phyloP scores from a whole-genome alignment of 139 green algal species.

The Ostreobium quekettii region DNA sequence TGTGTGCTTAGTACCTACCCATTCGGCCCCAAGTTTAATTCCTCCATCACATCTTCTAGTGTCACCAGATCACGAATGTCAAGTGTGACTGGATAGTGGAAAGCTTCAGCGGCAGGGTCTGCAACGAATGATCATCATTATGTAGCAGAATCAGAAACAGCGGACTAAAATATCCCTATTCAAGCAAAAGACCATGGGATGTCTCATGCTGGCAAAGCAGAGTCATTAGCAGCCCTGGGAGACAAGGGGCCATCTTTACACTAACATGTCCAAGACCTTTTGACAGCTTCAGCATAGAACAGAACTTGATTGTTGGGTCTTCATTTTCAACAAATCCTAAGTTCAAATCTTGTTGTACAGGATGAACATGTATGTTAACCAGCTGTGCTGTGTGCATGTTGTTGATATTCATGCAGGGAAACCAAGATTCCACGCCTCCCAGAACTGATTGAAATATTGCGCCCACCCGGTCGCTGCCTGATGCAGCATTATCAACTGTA shows the following conservation, averaged over 20 bases:
- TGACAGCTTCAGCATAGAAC: background rate
- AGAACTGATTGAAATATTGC: too few relatives aligned
- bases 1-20: constrained; percentile 41
- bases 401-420: too few relatives aligned
- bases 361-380: too few relatives aligned
- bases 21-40: constrained; percentile 92
- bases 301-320: too few relatives aligned
- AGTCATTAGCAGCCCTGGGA: background rate
- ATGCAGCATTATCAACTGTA: too few relatives aligned
- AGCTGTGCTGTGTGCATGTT: too few relatives aligned
- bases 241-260: background rate
- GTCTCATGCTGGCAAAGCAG: background rate
- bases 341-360: too few relatives aligned
- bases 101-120: constrained; percentile 93
- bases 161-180: too few relatives aligned
- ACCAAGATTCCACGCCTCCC: too few relatives aligned
- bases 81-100: constrained; percentile 80
- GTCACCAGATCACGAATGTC: constrained; percentile 84
- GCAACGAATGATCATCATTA: constrained; percentile 4
- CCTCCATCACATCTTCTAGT: constrained; percentile 91
- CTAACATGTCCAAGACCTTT: background rate
- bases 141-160: constrained; percentile 7
- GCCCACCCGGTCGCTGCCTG: too few relatives aligned
- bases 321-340: too few relatives aligned
- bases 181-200: too few relatives aligned